Evolutionary conservation across 495 filamentous ascomycete genomes (phyloP), one percentile per base, ranked within the genome.

Genomic region (Symbiotaphrina buchneri): DNA sequence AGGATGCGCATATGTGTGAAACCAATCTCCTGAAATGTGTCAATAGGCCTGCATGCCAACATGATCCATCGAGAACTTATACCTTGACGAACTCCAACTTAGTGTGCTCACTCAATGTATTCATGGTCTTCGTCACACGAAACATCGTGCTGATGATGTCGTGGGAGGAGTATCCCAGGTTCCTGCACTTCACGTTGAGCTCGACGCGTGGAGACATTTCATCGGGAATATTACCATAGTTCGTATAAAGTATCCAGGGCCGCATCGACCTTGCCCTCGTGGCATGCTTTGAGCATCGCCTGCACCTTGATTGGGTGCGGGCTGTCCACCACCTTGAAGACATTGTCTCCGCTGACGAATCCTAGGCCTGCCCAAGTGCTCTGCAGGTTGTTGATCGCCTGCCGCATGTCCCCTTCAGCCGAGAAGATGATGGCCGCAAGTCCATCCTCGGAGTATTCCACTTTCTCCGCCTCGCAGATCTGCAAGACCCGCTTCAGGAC

Each of bases 81-180:
- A 47, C 39, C 42, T 76, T 79, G 43, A 95, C 90, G 39, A 99
- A 95, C 45, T 92, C 81, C 32, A 99, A 54, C 52, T 93, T 87
- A 14, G 80, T 63, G 50, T 95, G 81, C 55, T 99, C 87, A 30
- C 79, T 84, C 26, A 99, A 55, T 2, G 70, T 74, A 1, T 76
- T 71, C 26, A 92, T 77, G 3, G 81, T 87, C 56, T 99, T 99
- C 14, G 90, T 94, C 33, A 99, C 87, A 43, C 74, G 70, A 55
- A 99, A 99, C 87, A 99, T 99, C 16, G 85, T 95, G 47, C 75
- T 83, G 44, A 99, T 85, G 39, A 99, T 93, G 46, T 99, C 87
- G 49, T 95, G 82, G 32, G 80, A 82, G 6, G 76, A 85, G 48
- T 99, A 99, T 4, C 87, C 87, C 35, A 94, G 58, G 23, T 67